A percentile compares a stretch with the other conserved stretches of the same genome.
Conservation (phyloP, 441 rosid genomes). For the Brassica hybrid region DNA sequence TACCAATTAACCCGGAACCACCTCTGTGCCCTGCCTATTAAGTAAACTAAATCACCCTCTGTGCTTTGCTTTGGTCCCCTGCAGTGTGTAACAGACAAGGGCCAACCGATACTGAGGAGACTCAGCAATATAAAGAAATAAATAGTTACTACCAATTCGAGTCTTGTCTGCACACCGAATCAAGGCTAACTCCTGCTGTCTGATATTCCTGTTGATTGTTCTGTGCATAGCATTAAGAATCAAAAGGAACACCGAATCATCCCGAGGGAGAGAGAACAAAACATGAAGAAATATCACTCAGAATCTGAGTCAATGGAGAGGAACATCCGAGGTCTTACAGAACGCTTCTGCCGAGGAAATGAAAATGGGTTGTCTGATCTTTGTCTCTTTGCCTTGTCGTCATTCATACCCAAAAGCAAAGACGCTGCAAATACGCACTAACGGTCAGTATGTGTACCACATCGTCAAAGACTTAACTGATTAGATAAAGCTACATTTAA, state of each 20-base stretch:
- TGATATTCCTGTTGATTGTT: constrained; percentile 30
- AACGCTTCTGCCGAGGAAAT: constrained; percentile 89
- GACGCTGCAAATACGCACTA: constrained; percentile 71
- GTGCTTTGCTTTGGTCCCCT: constrained; percentile 37
- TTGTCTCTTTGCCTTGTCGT: constrained; percentile 63
- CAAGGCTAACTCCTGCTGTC: constrained; percentile 23
- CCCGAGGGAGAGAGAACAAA: constrained; percentile 12
- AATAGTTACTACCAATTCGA: no score
- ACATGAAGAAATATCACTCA: constrained; percentile 51
- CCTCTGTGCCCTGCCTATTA: constrained; percentile 23
- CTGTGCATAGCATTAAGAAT: constrained; percentile 41
- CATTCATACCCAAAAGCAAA: constrained; percentile 76
- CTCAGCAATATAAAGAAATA: no score
- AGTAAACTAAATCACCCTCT: constrained; percentile 28
- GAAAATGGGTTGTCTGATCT: constrained; percentile 76
- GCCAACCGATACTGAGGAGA: neutral
- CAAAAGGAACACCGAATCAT: constrained; percentile 38
- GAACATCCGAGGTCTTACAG: constrained; percentile 75
- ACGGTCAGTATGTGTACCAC: constrained; percentile 28
- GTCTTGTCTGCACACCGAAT: no score
- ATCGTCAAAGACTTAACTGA: neutral
- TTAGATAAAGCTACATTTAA: neutral
- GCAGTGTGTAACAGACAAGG: constrained; percentile 25
- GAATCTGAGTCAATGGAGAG: constrained; percentile 87
- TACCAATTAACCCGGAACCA: constrained; percentile 28